Evolutionary conservation across 306 rosid species (phyloP), one percentile per base, ranked within the genome.

Genomic region (Fagus sylvatica): DNA sequence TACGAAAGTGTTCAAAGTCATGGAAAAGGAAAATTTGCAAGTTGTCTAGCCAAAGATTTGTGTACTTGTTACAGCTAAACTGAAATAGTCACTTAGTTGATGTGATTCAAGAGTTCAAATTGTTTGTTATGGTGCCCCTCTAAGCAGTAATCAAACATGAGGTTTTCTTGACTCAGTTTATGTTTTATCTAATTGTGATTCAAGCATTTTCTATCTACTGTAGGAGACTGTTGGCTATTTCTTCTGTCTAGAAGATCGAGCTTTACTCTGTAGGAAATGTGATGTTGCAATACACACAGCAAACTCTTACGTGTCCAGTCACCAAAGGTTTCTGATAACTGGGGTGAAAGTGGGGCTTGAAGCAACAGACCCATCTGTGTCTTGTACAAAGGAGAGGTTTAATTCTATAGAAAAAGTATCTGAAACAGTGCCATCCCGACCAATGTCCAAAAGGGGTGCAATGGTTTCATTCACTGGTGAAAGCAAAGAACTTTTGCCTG

Each of bases 221-320:
- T 91, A 93, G 96, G 96, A 93, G 75, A 74, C 86, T 1, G 77
- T 87, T 74, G 98, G 98, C 70, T 89, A 89, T 80, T 90, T 93
- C 87, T 93, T 93, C 82, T 93, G 96, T 73, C 74, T 93, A 53
- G 98, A 93, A 85, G 96, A 93, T 77, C 92, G 96, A 28, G 98
- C 98, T 53, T 82, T 93, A 72, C 82, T 93, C 39, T 93, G 98
- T 84, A 76, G 94, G 71, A 93, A 89, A 69, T 93, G 98, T 46
- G 98, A 93, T 72, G 84, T 90, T 65, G 90, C 90, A 2, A 69
- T 90, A 79, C 95, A 90, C 84, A 77, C 89, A 0, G 90, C 89
- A 19, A 90, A 90, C 55, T n/a, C 80, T 65, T 83, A 71, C 68
- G 95, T 85, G 37, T 79, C 92, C 8, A 68, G 79, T 72, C 95